Conservation (phyloP, 192 early-diverging fungal species). For the Mortierella hygrophila region DNA sequence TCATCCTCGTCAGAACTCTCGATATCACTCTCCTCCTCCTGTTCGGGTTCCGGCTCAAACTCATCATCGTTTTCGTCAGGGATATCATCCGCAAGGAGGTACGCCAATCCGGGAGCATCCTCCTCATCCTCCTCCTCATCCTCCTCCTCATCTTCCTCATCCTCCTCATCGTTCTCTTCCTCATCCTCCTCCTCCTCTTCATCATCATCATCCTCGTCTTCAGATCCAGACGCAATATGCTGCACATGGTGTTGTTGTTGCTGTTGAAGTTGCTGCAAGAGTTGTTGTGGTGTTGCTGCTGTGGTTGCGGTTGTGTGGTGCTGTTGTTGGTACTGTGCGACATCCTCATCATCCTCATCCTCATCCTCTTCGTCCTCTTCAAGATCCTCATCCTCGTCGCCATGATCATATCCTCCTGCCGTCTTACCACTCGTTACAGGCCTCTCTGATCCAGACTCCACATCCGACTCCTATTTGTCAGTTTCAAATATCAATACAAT, state of each 20-base stretch:
- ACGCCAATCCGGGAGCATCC: conserved; percentile 41
- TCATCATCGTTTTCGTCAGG: conserved; percentile 51
- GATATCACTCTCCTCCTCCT: conserved; percentile 48
- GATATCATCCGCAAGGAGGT: conserved; percentile 34
- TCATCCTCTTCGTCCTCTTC: conserved; percentile 39
- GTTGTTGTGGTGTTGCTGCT: conserved; percentile 10
- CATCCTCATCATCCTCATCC: conserved; percentile 23
- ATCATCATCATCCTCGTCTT: conserved; percentile 20
- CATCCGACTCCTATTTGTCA: neutral
- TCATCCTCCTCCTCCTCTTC: conserved; percentile 16
- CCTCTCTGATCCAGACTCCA: conserved; percentile 38
- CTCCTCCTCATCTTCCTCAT: conserved; percentile 25
- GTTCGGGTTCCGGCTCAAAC: conserved; percentile 43
- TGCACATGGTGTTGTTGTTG: neutral
- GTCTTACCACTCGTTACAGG: conserved; percentile 44
- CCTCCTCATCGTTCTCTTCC: conserved; percentile 33
- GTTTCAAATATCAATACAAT: neutral
- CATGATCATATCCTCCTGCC: conserved; percentile 12
- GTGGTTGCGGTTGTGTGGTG: neutral
- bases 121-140: conserved; percentile 32
- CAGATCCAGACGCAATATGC: conserved; percentile 16
- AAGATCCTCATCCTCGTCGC: conserved; percentile 26
- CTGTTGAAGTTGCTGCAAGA: conserved; percentile 1
- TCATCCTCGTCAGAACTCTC: conserved; percentile 55
- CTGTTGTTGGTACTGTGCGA: neutral